Conservation (phyloP, 352 stramenopile genomes). For the Salisapilia sapeloensis region DNA sequence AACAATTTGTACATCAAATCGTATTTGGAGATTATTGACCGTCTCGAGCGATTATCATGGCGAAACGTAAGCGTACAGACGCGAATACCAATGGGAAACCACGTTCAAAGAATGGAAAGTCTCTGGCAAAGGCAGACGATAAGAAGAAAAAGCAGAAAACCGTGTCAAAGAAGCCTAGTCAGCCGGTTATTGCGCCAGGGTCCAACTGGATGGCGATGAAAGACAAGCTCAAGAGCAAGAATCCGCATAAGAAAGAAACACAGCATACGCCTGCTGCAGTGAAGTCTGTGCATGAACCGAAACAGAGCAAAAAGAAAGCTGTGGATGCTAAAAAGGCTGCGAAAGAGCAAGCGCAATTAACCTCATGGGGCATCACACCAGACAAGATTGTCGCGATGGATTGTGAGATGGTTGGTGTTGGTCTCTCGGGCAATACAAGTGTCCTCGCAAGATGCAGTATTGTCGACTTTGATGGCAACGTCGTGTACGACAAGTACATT, state of each 20-base stretch:
- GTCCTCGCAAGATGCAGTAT: conserved; percentile 78
- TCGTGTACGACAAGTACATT: conserved; percentile 76
- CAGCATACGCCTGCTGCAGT: too few relatives aligned
- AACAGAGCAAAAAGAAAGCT: conserved; percentile 17
- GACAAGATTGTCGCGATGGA: conserved; percentile 66
- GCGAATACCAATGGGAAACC: background rate
- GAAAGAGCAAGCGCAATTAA: conserved; percentile 26
- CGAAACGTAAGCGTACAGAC: conserved; percentile 8
- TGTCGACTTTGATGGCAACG: conserved; percentile 64
- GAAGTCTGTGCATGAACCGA: conserved; percentile 19
- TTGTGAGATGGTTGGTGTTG: conserved; percentile 82
- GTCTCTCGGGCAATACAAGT: conserved; percentile 52
- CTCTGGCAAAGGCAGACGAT: conserved; percentile 4
- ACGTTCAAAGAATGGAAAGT: conserved; percentile 8
- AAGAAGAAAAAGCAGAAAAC: conserved; percentile 10
- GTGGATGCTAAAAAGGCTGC: conserved; percentile 29
- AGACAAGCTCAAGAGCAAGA: conserved; percentile 34
- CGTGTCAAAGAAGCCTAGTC: conserved; percentile 7
- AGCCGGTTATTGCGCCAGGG: conserved; percentile 11
- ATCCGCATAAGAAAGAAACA: conserved; percentile 7
- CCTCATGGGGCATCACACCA: conserved; percentile 74
- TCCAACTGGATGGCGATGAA: conserved; percentile 69
- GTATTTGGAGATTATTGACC: background rate
- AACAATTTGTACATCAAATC: too few relatives aligned
- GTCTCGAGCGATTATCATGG: background rate